Percentiles rank a stretch among this genome's conserved stretches.
These are phyloP conservation scores for Amphibolis antarctica DNA, from an alignment of 106 monocot species.

Conservation along the genomic window DNA sequence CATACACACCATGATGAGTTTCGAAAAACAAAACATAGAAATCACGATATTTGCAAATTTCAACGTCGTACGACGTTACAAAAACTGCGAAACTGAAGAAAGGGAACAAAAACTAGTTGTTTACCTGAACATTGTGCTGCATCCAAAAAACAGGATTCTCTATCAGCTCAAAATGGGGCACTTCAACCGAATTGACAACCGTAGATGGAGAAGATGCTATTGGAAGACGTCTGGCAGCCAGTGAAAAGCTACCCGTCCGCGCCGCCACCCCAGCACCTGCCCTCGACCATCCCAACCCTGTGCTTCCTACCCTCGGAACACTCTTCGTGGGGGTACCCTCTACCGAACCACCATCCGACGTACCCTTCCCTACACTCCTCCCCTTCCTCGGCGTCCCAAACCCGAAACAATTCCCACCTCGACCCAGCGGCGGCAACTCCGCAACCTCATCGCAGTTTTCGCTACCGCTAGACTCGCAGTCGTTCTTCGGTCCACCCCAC, in stretches of 20 bases:
- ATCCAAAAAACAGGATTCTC: slow-evolving; percentile 95
- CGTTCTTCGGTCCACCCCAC: slow-evolving; percentile 35
- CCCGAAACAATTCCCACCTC: slow-evolving; percentile 24
- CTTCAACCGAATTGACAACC: slow-evolving; percentile 36
- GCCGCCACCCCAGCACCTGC: slow-evolving; percentile 17
- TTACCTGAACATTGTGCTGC: slow-evolving; percentile 96
- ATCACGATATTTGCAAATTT: too few species aligned
- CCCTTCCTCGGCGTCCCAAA: slow-evolving; percentile 49
- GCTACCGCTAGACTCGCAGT: slow-evolving; percentile 7
- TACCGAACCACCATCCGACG: slow-evolving; percentile 55
- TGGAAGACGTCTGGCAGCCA: slow-evolving; percentile 28
- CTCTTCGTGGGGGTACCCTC: slow-evolving; percentile 86
- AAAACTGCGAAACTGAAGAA: background rate
- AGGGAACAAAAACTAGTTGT: background rate
- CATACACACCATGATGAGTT: too few species aligned
- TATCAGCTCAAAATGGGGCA: slow-evolving; percentile 67
- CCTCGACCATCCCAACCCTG: slow-evolving; percentile 27
- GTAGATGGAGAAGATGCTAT: slow-evolving; percentile 11
- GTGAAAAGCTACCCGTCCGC: slow-evolving; percentile 19
- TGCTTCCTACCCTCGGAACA: slow-evolving; percentile 38
- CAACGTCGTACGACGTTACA: too few species aligned
- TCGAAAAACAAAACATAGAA: too few species aligned
- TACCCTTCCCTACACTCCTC: slow-evolving; percentile 29
- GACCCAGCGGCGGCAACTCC: slow-evolving; percentile 28
- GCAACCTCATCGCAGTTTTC: slow-evolving; percentile 9